Evolutionary conservation across 2,329 filamentous ascomycete genomes (phyloP).

Genomic region (Pseudogymnoascus sp.): DNA sequence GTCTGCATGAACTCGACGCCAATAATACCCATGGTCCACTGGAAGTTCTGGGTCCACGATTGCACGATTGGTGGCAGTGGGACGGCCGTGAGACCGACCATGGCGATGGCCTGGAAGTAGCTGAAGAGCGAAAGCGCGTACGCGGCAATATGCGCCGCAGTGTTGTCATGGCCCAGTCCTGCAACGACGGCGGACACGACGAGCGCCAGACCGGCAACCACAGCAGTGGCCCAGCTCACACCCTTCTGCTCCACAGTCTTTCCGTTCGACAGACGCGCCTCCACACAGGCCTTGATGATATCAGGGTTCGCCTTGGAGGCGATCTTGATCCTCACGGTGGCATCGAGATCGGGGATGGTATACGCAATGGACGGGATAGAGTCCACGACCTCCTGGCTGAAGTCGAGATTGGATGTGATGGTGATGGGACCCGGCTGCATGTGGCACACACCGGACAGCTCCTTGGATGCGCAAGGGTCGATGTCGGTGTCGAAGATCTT

Average conservation of each 20-base stretch:
- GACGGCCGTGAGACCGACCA: conserved; percentile 79
- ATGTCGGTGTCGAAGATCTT: conserved; percentile 60
- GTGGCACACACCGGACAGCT: conserved; percentile 72
- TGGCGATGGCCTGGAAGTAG: conserved; percentile 91
- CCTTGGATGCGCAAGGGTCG: conserved; percentile 65
- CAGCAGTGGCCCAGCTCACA: conserved; percentile 83
- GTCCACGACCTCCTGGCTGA: conserved; percentile 51
- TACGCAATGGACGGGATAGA: conserved; percentile 80
- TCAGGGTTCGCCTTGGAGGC: conserved; percentile 55
- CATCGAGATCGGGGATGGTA: conserved; percentile 84
- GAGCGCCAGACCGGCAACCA: conserved; percentile 79
- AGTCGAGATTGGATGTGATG: conserved; percentile 62
- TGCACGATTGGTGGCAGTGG: conserved; percentile 79
- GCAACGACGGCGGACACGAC: conserved; percentile 83
- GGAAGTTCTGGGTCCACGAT: conserved; percentile 95
- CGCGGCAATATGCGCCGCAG: conserved; percentile 87
- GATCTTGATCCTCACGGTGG: conserved; percentile 74
- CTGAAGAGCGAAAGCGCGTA: conserved; percentile 91
- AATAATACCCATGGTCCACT: conserved; percentile 97
- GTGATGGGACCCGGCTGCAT: conserved; percentile 82
- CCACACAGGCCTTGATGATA: conserved; percentile 72
- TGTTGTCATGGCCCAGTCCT: conserved; percentile 85
- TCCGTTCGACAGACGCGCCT: conserved; percentile 82
- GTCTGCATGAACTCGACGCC: conserved; percentile 77
- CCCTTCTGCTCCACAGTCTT: conserved; percentile 85